Evolutionary conservation across 2,329 filamentous ascomycete species (phyloP).

Genomic region (Raffaelea deltoideospora): DNA sequence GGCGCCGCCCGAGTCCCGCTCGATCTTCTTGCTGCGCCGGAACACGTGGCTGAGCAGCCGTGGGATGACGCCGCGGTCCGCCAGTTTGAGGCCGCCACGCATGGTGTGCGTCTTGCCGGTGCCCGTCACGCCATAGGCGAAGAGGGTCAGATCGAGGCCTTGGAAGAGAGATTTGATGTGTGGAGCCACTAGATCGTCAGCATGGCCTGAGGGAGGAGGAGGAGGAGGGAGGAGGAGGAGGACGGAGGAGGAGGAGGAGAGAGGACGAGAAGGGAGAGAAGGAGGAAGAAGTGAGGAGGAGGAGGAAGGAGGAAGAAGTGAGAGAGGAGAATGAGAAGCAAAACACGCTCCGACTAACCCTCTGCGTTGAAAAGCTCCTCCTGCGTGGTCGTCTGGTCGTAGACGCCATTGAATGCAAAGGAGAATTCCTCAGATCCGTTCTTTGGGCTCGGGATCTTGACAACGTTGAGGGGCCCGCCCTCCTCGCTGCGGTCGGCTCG

Average conservation of each 20-base stretch:
- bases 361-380: constrained; percentile 81
- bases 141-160: constrained; percentile 76
- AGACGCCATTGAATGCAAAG: constrained; percentile 90
- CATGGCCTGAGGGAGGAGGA: not conserved
- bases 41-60: constrained; percentile 75
- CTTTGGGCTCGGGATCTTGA: constrained; percentile 88
- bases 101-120: constrained; percentile 95
- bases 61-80: constrained; percentile 78
- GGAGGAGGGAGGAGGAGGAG: not conserved
- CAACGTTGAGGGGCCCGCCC: constrained; percentile 47
- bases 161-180: constrained; percentile 85
- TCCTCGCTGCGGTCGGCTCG: constrained; percentile 46
- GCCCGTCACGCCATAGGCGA: constrained; percentile 85
- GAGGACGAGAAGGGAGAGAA: not conserved
- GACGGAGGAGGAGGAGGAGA: not conserved
- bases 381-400: constrained; percentile 65
- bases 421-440: constrained; percentile 83
- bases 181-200: constrained; percentile 50
- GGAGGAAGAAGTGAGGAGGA: not conserved
- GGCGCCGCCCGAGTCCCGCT: constrained; percentile 58
- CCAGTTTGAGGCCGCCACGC: constrained; percentile 75
- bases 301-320: not conserved
- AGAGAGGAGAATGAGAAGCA: not conserved
- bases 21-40: constrained; percentile 68
- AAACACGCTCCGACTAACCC: constrained; percentile 23